These are phyloP conservation scores for Pythium graminicola DNA, from an alignment of 352 stramenopile species.

Conservation along the genomic window DNA sequence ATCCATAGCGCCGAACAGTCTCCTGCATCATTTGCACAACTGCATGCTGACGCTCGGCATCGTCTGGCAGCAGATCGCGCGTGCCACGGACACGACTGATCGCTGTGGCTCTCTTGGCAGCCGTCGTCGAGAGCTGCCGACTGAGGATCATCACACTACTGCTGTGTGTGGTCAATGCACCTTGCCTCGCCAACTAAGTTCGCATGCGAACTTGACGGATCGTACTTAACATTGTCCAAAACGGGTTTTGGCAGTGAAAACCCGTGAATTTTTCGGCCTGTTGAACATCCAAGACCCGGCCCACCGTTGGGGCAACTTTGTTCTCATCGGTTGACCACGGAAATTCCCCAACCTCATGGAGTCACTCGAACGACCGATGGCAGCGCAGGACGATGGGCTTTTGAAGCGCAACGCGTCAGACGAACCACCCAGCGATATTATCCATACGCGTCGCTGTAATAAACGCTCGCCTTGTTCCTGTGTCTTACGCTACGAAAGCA, in stretches of 20 bases:
- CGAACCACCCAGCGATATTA: background rate
- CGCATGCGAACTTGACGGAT: conserved; percentile 3
- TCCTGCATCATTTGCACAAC: conserved; percentile 52
- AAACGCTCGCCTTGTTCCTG: conserved; percentile 59
- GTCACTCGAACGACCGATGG: background rate
- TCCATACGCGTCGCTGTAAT: conserved; percentile 43
- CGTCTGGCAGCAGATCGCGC: conserved; percentile 57
- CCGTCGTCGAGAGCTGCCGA: conserved; percentile 8
- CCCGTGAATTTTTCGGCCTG: too few species aligned
- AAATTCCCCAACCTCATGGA: background rate
- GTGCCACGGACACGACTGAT: conserved; percentile 67
- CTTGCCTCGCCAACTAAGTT: background rate
- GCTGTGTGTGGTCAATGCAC: conserved; percentile 1
- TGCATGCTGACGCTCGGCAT: conserved; percentile 54
- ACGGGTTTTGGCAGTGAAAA: background rate
- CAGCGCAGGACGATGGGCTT: background rate
- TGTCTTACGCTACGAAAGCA: conserved; percentile 54
- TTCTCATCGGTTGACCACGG: background rate
- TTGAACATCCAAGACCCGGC: background rate
- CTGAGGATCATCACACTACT: background rate
- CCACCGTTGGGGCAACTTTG: background rate
- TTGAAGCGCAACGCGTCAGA: background rate
- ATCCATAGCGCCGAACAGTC: conserved; percentile 65
- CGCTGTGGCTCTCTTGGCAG: conserved; percentile 26
- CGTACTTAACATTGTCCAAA: background rate